Evolutionary conservation across 306 rosid species (phyloP), one percentile per base, ranked within the genome.

Genomic region (Trifolium pratense): DNA sequence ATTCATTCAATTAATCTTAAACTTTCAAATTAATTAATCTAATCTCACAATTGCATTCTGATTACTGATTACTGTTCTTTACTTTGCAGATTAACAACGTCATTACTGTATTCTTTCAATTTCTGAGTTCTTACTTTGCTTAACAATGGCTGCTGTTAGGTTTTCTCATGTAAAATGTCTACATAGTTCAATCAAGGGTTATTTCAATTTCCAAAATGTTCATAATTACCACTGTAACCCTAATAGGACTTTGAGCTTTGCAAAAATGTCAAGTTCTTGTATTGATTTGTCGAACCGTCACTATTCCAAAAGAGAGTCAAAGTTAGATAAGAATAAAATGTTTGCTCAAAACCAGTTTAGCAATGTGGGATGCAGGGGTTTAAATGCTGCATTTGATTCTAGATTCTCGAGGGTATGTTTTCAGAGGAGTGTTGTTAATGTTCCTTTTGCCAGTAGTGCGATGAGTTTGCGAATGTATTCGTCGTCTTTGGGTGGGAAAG

Each of bases 121-220:
- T 71, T 78, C 32, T 68, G 61, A 84, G 70, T 29, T 84, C 43
- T 32, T 79, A 18, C 73, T 63, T 21, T 81, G 58, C 37, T 75
- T 53, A 60, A n/a, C 46, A 32, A 89, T 93, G 98, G 88, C 87
- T 16, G 66, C 81, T 66, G 37, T 37, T 29, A 87, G 86, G 84
- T 53, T 66, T 80, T 84, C 76, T 59, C 7, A 52, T 49, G 56
- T 82, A 66, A 93, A 82, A 57, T 36, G 67, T 26, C 57, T 89
- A 42, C 40, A 58, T 60, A 78, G 64, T 73, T 79, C 86, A 56
- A 70, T 73, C 48, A 70, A 67, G 29, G 18, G 74, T 40, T 87
- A 37, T 62, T 53, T 34, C 46, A 82, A 81, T 34, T 1, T 57
- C 36, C 77, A 67, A 37, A 20, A 32, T 48, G 60, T 61, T 79